These are phyloP conservation scores for Aureobasidium sp. DNA, from an alignment of 2,329 filamentous ascomycete genomes.

Conservation along the genomic window DNA sequence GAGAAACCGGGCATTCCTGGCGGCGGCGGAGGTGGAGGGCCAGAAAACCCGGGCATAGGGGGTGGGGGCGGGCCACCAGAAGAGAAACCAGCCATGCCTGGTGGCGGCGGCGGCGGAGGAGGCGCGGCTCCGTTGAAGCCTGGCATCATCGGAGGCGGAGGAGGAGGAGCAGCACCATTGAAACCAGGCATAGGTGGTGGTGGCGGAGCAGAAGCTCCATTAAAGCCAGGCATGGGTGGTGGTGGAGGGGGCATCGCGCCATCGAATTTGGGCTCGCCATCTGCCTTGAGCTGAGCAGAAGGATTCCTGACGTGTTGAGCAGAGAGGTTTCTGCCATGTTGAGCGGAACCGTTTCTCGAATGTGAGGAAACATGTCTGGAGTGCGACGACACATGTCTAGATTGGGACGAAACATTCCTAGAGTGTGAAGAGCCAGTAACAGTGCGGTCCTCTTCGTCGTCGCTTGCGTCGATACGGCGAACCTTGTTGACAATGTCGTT, in stretches of 20 bases:
- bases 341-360: not conserved
- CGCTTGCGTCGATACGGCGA: slow-evolving; percentile 64
- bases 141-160: slow-evolving; percentile 40
- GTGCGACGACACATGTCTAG: not conserved
- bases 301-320: not conserved
- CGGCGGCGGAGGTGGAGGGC: slow-evolving; percentile 52
- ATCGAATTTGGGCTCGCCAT: slow-evolving; percentile 28
- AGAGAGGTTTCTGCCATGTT: not conserved
- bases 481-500: slow-evolving; percentile 57
- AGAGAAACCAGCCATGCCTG: slow-evolving; percentile 41
- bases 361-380: not conserved
- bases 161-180: slow-evolving; percentile 32
- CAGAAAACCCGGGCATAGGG: slow-evolving; percentile 44
- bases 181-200: slow-evolving; percentile 41
- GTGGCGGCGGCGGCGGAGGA: slow-evolving; percentile 37
- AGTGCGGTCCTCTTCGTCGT: slow-evolving; percentile 63
- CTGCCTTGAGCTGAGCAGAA: not conserved
- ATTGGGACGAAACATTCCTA: slow-evolving; percentile 42
- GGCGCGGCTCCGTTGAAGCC: slow-evolving; percentile 34
- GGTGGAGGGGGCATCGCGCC: slow-evolving; percentile 27
- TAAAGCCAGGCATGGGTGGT: slow-evolving; percentile 24
- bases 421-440: slow-evolving; percentile 71
- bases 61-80: slow-evolving; percentile 36
- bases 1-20: slow-evolving; percentile 40
- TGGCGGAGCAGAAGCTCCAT: slow-evolving; percentile 39